A percentile compares a stretch with the other conserved stretches of the same genome.
Evolutionary conservation across 2,329 filamentous ascomycete species (phyloP).

Genomic region (Fusarium brachygibbosum): DNA sequence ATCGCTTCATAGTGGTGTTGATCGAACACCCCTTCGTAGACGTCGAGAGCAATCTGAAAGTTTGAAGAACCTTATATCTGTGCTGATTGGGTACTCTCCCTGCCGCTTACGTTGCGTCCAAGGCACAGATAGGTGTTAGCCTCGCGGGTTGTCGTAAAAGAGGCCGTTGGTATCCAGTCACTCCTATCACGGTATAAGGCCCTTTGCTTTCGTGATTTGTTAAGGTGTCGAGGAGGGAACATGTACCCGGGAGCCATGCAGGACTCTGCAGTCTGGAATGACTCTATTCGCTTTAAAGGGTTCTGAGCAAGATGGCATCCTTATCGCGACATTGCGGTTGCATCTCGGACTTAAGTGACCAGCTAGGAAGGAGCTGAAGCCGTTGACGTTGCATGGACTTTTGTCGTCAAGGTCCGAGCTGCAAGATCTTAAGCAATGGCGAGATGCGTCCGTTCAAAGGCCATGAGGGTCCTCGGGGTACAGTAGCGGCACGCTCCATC

Average conservation of each 20-base stretch:
- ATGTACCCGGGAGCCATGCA: neutral
- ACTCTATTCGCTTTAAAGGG: neutral
- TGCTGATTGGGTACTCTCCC: neutral
- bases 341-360: conserved; percentile 8
- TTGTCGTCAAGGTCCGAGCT: conserved; percentile 20
- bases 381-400: conserved; percentile 31
- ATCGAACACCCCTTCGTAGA: conserved; percentile 6
- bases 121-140: neutral
- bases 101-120: neutral
- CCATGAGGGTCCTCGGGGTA: conserved; percentile 22
- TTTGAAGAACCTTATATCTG: conserved; percentile 3
- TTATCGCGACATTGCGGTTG: conserved; percentile 33
- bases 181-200: neutral
- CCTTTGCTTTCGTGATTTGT: conserved; percentile 24
- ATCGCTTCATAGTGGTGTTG: conserved; percentile 10
- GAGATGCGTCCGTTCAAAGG: conserved; percentile 2
- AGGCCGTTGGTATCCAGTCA: neutral
- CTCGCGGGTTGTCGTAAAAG: neutral
- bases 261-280: neutral
- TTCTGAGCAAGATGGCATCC: conserved; percentile 19
- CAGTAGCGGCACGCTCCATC: conserved; percentile 2
- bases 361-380: conserved; percentile 42
- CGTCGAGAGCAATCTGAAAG: conserved; percentile 17
- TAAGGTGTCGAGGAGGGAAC: neutral
- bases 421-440: conserved; percentile 14